Percentiles rank a stretch among this genome's conserved stretches.
These are phyloP conservation scores for Termitomyces sp. DNA, from an alignment of 768 basidiomycete genomes.

Conservation along the genomic window DNA sequence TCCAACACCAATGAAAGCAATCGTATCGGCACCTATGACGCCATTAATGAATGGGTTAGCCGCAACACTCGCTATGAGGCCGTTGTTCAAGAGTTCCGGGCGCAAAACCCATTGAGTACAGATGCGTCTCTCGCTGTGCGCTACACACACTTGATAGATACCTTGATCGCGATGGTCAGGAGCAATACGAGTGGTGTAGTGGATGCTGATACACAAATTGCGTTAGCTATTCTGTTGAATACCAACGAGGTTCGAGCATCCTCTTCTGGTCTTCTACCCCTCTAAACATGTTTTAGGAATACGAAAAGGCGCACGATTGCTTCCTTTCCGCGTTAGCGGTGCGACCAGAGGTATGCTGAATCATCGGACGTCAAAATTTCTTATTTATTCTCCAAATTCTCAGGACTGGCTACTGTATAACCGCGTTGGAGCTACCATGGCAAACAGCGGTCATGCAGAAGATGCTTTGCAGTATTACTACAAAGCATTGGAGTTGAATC, in stretches of 20 bases:
- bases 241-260: constrained; percentile 69
- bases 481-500: constrained; percentile 82
- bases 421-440: constrained; percentile 90
- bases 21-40: constrained; percentile 66
- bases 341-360: constrained; percentile 68
- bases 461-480: constrained; percentile 88
- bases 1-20: constrained; percentile 90
- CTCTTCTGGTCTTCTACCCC: background rate
- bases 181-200: constrained; percentile 54
- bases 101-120: constrained; percentile 23
- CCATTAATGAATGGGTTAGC: constrained; percentile 83
- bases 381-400: background rate
- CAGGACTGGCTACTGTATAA: constrained; percentile 94
- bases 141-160: constrained; percentile 60
- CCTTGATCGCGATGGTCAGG: constrained; percentile 79
- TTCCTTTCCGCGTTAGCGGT: constrained; percentile 86
- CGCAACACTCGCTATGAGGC: constrained; percentile 55
- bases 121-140: constrained; percentile 32
- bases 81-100: constrained; percentile 39
- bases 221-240: constrained; percentile 89
- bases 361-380: background rate
- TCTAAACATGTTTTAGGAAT: constrained; percentile 57
- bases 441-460: constrained; percentile 77
- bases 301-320: constrained; percentile 89
- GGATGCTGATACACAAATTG: constrained; percentile 95